Evolutionary conservation across 2,329 filamentous ascomycete species (phyloP).

Genomic region (Alternaria ethzedia): DNA sequence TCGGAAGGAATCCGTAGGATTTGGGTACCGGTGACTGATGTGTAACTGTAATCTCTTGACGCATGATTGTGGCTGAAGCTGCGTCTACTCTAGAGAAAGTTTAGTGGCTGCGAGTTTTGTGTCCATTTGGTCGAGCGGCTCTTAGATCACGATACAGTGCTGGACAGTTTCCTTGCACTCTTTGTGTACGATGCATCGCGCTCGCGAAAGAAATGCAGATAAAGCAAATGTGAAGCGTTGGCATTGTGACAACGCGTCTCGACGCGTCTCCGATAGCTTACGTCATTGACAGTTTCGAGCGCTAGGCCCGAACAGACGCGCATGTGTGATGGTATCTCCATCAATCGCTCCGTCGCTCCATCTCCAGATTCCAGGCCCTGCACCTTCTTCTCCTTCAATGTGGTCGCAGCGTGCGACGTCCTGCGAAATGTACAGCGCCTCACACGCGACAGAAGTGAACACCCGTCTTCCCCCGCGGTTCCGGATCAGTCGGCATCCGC

Average conservation of each 20-base stretch:
- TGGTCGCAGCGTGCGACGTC: not conserved
- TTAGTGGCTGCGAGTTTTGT: not conserved
- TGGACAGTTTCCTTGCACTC: not conserved
- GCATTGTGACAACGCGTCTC: not conserved
- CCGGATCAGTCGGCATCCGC: conserved; percentile 26
- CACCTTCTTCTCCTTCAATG: not conserved
- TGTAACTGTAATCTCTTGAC: conserved; percentile 29
- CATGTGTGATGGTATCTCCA: not conserved
- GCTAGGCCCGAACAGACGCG: not conserved
- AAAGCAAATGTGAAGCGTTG: not conserved
- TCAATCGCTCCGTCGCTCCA: not conserved
- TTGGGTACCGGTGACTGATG: conserved; percentile 30
- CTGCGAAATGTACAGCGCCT: not conserved
- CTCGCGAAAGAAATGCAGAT: not conserved
- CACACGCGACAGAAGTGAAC: not conserved
- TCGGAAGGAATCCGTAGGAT: conserved; percentile 43
- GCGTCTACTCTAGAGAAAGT: not conserved
- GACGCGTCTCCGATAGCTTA: not conserved
- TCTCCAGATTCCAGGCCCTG: not conserved
- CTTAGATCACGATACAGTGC: not conserved
- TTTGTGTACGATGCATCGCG: not conserved
- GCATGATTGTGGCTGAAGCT: conserved; percentile 4
- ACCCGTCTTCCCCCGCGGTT: not conserved
- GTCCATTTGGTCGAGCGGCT: not conserved
- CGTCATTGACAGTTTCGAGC: not conserved